Percentiles rank a stretch among this genome's conserved stretches.
Conservation (phyloP, 176 grass and related monocot genomes). For the Bromus sterilis region DNA sequence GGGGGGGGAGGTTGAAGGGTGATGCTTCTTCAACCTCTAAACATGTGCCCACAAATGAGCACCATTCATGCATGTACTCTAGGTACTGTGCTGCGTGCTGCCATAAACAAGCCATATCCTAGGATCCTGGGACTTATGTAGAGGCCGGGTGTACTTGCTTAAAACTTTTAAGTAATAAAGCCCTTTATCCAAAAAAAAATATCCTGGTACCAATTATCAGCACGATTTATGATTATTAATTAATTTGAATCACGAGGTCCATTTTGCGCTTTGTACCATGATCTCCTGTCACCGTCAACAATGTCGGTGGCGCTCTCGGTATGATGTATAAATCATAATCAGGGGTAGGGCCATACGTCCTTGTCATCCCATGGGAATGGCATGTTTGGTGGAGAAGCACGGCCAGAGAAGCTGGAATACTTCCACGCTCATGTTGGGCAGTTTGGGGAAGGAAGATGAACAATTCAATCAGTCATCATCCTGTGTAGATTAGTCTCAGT, state of each 20-base stretch:
- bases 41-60: constrained; percentile 24
- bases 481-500: background rate
- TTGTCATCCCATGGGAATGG: constrained; percentile 25
- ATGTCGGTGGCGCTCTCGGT: constrained; percentile 28
- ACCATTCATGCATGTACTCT: constrained; percentile 3
- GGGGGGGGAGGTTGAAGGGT: constrained; percentile 24
- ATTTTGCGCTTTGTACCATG: constrained; percentile 26
- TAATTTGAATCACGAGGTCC: constrained; percentile 22
- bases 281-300: constrained; percentile 26
- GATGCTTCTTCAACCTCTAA: constrained; percentile 4
- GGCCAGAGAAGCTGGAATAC: constrained; percentile 12
- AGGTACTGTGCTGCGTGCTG: background rate
- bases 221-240: background rate
- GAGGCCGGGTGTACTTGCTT: too few species aligned
- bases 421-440: background rate
- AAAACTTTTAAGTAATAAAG: too few species aligned
- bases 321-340: background rate
- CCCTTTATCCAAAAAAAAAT: too few species aligned
- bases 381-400: constrained; percentile 39
- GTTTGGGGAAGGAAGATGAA: constrained; percentile 10
- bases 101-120: background rate
- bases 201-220: constrained; percentile 10
- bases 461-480: constrained; percentile 17
- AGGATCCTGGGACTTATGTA: too few species aligned
- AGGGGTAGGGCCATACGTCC: constrained; percentile 18